Conservation (phyloP, 768 basidiomycete species). For the Filobasidium floriforme region DNA sequence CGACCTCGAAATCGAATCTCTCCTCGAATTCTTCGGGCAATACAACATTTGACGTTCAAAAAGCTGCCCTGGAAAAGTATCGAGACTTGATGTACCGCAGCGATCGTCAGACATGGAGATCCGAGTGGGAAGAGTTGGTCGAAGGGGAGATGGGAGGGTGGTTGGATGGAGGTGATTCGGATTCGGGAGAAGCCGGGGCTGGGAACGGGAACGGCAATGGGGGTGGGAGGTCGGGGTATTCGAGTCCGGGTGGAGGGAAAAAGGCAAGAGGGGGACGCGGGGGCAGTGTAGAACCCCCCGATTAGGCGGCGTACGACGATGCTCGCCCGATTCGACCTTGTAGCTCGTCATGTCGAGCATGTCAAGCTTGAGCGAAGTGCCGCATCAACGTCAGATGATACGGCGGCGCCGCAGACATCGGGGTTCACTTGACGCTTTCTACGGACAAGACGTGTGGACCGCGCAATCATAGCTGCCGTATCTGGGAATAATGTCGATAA, state of each 20-base stretch:
- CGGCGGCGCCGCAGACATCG: too few relatives aligned
- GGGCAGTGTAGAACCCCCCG: not conserved
- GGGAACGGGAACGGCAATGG: not conserved
- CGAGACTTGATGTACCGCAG: not conserved
- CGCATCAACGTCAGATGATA: too few relatives aligned
- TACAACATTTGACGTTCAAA: conserved; percentile 9
- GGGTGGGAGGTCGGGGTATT: not conserved
- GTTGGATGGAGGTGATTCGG: not conserved
- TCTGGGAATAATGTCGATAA: too few relatives aligned
- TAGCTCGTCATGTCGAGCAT: too few relatives aligned
- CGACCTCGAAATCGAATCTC: not conserved
- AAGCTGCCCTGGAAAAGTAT: conserved; percentile 7
- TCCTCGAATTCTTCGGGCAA: not conserved
- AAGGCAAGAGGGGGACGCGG: not conserved
- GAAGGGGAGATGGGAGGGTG: conserved; percentile 12
- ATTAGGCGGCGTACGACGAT: too few relatives aligned
- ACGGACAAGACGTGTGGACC: too few relatives aligned
- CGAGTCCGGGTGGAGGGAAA: not conserved
- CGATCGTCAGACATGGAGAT: not conserved
- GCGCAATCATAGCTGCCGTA: too few relatives aligned
- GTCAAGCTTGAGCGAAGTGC: too few relatives aligned
- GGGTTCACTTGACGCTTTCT: too few relatives aligned
- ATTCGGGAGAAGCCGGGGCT: not conserved
- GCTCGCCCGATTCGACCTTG: too few relatives aligned
- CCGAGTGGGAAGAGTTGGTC: conserved; percentile 13